Percentiles rank a stretch among this genome's conserved stretches.
phyloP scores from a whole-genome alignment of 1,284 basidiomycete species.

The Mycosarcoma mackinlayi region DNA sequence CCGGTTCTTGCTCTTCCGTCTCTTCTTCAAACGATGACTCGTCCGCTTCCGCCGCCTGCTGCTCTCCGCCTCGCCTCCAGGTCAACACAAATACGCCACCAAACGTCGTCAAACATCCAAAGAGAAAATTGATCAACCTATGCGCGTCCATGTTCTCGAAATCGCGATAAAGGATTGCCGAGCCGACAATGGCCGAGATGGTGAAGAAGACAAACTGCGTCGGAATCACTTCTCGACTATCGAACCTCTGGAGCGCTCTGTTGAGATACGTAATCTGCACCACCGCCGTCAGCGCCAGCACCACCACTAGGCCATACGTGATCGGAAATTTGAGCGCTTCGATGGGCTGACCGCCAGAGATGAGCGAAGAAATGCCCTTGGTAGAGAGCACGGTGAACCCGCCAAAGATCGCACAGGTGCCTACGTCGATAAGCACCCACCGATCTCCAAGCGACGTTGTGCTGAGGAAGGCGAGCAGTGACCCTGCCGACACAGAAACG shows the following conservation, averaged over 20 bases:
- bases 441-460: slow-evolving; percentile 76
- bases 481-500: slow-evolving; percentile 32
- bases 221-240: slow-evolving; percentile 71
- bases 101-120: slow-evolving; percentile 84
- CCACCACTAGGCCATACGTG: slow-evolving; percentile 70
- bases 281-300: slow-evolving; percentile 82
- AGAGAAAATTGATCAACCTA: slow-evolving; percentile 84
- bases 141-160: slow-evolving; percentile 75
- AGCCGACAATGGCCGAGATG: slow-evolving; percentile 85
- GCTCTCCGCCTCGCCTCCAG: slow-evolving; percentile 13
- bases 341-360: slow-evolving; percentile 49
- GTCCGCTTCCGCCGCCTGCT: slow-evolving; percentile 1
- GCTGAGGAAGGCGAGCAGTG: slow-evolving; percentile 45
- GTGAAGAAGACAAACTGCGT: slow-evolving; percentile 88
- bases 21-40: slow-evolving; percentile 3
- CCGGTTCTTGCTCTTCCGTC: not conserved
- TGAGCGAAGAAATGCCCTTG: slow-evolving; percentile 86
- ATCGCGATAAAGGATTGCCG: slow-evolving; percentile 91
- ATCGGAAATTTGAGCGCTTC: slow-evolving; percentile 59
- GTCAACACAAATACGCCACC: slow-evolving; percentile 78
- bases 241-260: slow-evolving; percentile 69
- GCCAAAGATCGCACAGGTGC: slow-evolving; percentile 87
- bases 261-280: slow-evolving; percentile 93
- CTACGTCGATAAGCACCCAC: slow-evolving; percentile 86
- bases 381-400: slow-evolving; percentile 85